Conservation (phyloP, 768 basidiomycete species). For the Erythrobasidium yunnanense region DNA sequence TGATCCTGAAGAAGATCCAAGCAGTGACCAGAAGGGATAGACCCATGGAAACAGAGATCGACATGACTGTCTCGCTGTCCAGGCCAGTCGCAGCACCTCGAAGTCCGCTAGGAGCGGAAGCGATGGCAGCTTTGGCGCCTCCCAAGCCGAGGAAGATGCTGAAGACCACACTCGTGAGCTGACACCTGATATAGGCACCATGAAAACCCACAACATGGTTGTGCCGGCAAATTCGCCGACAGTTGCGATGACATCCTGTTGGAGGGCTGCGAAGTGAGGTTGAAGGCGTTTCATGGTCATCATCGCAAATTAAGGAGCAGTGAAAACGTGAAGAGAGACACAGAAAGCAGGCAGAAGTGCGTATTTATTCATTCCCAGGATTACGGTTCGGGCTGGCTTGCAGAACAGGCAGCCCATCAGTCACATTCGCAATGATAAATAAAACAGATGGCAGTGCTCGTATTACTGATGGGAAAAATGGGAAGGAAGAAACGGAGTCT, state of each 20-base stretch:
- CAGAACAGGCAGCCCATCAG: no score
- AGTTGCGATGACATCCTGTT: conserved; percentile 21
- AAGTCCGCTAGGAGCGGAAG: conserved; percentile 22
- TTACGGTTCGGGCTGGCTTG: no score
- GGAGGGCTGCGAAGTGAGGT: not conserved
- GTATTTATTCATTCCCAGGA: no score
- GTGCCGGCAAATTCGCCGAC: conserved; percentile 21
- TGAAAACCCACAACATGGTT: conserved; percentile 13
- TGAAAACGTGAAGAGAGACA: not conserved
- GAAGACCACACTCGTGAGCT: not conserved
- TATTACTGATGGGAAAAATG: no score
- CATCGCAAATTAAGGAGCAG: not conserved
- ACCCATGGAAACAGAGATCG: conserved; percentile 33
- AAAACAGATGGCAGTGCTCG: no score
- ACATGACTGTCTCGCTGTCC: conserved; percentile 30
- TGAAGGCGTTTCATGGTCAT: not conserved
- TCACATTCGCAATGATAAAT: no score
- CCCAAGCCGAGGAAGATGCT: not conserved
- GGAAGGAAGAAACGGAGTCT: no score
- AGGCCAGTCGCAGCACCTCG: not conserved
- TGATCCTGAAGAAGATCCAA: conserved; percentile 31
- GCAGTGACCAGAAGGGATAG: conserved; percentile 31
- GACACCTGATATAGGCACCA: not conserved
- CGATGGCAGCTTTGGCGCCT: not conserved
- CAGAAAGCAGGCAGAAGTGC: conserved; percentile 4